Evolutionary conservation across 1,139 yeast genomes (phyloP).

Genomic region (Magnusiomyces ingens): DNA sequence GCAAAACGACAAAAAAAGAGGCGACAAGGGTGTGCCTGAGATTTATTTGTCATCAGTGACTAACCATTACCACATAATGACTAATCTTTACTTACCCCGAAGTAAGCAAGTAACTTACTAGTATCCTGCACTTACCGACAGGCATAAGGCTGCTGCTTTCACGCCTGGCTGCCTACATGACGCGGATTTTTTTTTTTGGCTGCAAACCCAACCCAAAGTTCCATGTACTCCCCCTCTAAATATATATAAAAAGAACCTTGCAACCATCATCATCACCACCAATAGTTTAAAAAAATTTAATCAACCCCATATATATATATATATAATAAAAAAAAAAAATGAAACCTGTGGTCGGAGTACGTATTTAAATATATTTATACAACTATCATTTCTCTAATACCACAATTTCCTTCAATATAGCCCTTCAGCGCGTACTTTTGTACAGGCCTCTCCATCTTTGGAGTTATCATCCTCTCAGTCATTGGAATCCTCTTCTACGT

Average conservation of each 20-base stretch:
- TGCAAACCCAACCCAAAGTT: too few relatives aligned
- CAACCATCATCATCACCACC: too few relatives aligned
- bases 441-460: slow-evolving; percentile 86
- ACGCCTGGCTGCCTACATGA: too few relatives aligned
- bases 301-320: background rate
- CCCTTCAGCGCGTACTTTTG: slow-evolving; percentile 92
- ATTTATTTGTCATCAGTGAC: background rate
- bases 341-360: slow-evolving; percentile 37
- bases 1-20: too few relatives aligned
- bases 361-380: slow-evolving; percentile 17
- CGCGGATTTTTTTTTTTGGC: too few relatives aligned
- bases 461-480: slow-evolving; percentile 75
- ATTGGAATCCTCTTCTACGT: slow-evolving; percentile 74
- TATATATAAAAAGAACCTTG: background rate
- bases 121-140: too few relatives aligned
- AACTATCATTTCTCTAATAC: background rate
- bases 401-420: slow-evolving; percentile 28
- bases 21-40: too few relatives aligned
- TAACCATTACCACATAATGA: background rate
- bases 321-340: slow-evolving; percentile 18
- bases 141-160: too few relatives aligned
- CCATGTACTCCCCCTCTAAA: too few relatives aligned
- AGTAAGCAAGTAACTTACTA: background rate
- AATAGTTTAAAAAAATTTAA: too few relatives aligned
- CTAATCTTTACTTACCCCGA: background rate